A percentile compares a stretch with the other conserved stretches of the same genome.
These are phyloP conservation scores for Petunia hybrid DNA, from an alignment of 305 asterid genomes.

Conservation along the genomic window DNA sequence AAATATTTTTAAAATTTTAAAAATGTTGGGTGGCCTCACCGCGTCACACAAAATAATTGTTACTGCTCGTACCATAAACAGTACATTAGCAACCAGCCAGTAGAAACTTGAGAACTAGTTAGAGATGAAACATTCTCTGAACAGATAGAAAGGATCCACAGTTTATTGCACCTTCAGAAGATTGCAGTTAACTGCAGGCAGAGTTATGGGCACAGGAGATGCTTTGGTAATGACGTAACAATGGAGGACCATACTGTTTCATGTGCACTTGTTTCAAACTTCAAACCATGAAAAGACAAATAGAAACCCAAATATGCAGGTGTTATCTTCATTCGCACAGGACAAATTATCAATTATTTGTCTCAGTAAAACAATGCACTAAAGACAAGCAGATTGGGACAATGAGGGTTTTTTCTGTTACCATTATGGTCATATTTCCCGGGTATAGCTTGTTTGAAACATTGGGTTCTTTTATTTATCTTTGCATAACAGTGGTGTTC, in stretches of 20 bases:
- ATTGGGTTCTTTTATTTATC: no score
- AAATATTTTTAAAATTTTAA: no score
- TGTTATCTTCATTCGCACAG: constrained; percentile 10
- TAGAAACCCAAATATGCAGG: constrained; percentile 8
- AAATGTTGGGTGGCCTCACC: no score
- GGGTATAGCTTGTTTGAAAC: not conserved
- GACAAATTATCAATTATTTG: constrained; percentile 8
- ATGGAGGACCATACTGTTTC: constrained; percentile 28
- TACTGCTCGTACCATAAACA: no score
- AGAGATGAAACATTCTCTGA: constrained; percentile 38
- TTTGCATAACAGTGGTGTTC: no score
- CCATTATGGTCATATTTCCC: not conserved
- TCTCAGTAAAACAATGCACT: constrained; percentile 10
- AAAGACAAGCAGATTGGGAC: constrained; percentile 9
- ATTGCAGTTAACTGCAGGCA: not conserved
- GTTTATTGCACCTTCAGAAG: not conserved
- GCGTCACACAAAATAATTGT: no score
- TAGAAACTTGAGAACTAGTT: not conserved
- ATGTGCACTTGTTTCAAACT: constrained; percentile 30
- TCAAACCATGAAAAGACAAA: constrained; percentile 26
- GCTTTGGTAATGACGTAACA: constrained; percentile 31
- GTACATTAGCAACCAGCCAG: not conserved
- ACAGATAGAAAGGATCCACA: constrained; percentile 27
- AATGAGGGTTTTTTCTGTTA: not conserved
- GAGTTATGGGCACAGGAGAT: constrained; percentile 39